Percentiles rank a stretch among this genome's conserved stretches.
Conservation (phyloP, 2,329 filamentous ascomycete genomes). For the Rhynchosporium graminicola region DNA sequence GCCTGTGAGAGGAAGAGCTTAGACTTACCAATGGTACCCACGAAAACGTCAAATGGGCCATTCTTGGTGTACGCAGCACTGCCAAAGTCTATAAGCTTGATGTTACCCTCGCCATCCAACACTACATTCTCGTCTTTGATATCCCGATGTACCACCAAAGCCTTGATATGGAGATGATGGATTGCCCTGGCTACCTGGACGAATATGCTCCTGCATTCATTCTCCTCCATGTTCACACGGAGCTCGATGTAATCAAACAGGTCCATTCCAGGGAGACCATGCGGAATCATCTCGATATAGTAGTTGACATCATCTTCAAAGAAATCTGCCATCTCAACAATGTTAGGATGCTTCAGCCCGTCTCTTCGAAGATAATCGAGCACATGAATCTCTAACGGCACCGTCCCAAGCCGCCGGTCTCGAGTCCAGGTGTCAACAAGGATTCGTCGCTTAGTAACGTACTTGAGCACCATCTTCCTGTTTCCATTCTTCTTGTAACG, state of each 20-base stretch:
- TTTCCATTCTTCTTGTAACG: conserved; percentile 74
- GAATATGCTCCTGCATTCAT: conserved; percentile 92
- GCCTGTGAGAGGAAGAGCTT: background rate
- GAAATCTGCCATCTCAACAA: conserved; percentile 72
- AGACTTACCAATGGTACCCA: conserved; percentile 88
- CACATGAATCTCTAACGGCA: conserved; percentile 95
- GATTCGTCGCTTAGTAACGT: conserved; percentile 95
- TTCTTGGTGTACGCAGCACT: conserved; percentile 98
- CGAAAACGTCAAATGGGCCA: conserved; percentile 97
- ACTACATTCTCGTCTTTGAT: conserved; percentile 99
- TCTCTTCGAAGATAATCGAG: conserved; percentile 86
- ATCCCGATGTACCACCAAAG: conserved; percentile 90
- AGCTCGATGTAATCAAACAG: conserved; percentile 99
- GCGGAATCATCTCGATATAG: conserved; percentile 97
- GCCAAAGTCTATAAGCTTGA: conserved; percentile 98
- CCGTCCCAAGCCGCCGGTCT: conserved; percentile 87
- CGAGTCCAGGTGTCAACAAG: conserved; percentile 98
- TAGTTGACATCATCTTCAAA: conserved; percentile 87
- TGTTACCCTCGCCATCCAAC: conserved; percentile 88
- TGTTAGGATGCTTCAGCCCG: conserved; percentile 65
- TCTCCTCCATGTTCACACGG: conserved; percentile 92
- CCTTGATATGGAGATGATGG: conserved; percentile 87
- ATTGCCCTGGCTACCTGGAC: conserved; percentile 87
- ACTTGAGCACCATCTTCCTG: conserved; percentile 92
- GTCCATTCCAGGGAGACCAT: conserved; percentile 96